Conservation (phyloP, 1,284 basidiomycete genomes). For the Ganoderma leucocontextum region DNA sequence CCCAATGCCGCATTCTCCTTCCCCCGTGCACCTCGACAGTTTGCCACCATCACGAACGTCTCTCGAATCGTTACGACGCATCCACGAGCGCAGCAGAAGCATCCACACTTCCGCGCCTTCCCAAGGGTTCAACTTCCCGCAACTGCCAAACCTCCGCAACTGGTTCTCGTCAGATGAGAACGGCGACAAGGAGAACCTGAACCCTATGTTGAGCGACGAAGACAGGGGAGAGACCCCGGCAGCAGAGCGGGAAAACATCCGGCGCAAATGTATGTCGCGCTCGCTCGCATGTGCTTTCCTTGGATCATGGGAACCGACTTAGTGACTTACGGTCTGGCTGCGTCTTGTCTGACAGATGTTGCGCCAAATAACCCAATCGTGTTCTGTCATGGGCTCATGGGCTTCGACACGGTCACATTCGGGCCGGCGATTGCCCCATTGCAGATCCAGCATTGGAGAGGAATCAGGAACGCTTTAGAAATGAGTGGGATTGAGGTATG, state of each 20-base stretch:
- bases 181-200: constrained; percentile 54
- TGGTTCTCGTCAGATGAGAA: constrained; percentile 59
- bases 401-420: constrained; percentile 83
- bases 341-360: constrained; percentile 55
- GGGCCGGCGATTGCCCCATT: constrained; percentile 79
- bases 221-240: constrained; percentile 62
- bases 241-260: constrained; percentile 62
- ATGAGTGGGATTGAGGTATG: constrained; percentile 79
- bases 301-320: neutral
- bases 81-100: constrained; percentile 53
- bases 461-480: constrained; percentile 91
- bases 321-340: neutral
- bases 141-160: constrained; percentile 49
- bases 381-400: constrained; percentile 93
- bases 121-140: constrained; percentile 36
- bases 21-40: constrained; percentile 37
- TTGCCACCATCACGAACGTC: constrained; percentile 53
- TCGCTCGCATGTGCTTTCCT: neutral
- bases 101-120: constrained; percentile 39
- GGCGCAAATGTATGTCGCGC: constrained; percentile 72
- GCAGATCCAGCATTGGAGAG: constrained; percentile 93
- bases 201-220: constrained; percentile 61
- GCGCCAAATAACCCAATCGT: constrained; percentile 86
- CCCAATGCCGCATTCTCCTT: constrained; percentile 41
- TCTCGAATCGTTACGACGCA: constrained; percentile 67